Evolutionary conservation across 2,329 filamentous ascomycete species (phyloP).

Genomic region (Fusarium chuoi): DNA sequence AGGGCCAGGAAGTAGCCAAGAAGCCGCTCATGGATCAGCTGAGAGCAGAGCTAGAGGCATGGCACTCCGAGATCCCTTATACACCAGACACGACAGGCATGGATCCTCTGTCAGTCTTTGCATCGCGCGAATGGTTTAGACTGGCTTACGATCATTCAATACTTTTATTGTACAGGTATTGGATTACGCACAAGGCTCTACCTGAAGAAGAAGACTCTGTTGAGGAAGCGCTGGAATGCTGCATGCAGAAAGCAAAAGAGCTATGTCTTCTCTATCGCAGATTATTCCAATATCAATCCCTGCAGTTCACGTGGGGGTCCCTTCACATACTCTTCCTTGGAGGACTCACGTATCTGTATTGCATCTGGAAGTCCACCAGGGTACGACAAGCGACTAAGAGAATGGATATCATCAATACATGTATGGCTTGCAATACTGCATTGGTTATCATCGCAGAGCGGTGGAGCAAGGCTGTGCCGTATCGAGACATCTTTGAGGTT

Average conservation of each 20-base stretch:
- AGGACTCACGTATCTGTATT: slow-evolving; percentile 50
- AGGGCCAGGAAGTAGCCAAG: slow-evolving; percentile 14
- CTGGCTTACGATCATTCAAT: slow-evolving; percentile 53
- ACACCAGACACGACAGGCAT: slow-evolving; percentile 14
- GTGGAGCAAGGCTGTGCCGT: slow-evolving; percentile 47
- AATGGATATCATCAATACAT: slow-evolving; percentile 47
- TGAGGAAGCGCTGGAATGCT: slow-evolving; percentile 20
- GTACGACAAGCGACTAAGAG: slow-evolving; percentile 16
- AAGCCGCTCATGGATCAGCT: slow-evolving; percentile 33
- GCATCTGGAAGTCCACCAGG: slow-evolving; percentile 40
- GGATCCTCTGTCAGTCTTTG: slow-evolving; percentile 46
- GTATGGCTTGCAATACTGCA: slow-evolving; percentile 49
- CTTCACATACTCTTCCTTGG: slow-evolving; percentile 51
- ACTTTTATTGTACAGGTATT: slow-evolving; percentile 50
- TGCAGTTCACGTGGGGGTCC: slow-evolving; percentile 47
- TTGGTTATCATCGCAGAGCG: slow-evolving; percentile 50
- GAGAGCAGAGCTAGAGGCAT: slow-evolving; percentile 42
- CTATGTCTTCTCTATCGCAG: slow-evolving; percentile 50
- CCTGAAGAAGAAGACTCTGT: slow-evolving; percentile 25
- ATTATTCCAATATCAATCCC: slow-evolving; percentile 44
- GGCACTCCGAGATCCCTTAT: slow-evolving; percentile 37
- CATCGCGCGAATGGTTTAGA: slow-evolving; percentile 51
- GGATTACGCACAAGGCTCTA: slow-evolving; percentile 34
- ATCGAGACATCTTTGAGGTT: slow-evolving; percentile 48
- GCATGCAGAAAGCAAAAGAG: slow-evolving; percentile 35